These are phyloP conservation scores for Metarhizium brunneum DNA, from an alignment of 2,329 filamentous ascomycete genomes.

Conservation along the genomic window DNA sequence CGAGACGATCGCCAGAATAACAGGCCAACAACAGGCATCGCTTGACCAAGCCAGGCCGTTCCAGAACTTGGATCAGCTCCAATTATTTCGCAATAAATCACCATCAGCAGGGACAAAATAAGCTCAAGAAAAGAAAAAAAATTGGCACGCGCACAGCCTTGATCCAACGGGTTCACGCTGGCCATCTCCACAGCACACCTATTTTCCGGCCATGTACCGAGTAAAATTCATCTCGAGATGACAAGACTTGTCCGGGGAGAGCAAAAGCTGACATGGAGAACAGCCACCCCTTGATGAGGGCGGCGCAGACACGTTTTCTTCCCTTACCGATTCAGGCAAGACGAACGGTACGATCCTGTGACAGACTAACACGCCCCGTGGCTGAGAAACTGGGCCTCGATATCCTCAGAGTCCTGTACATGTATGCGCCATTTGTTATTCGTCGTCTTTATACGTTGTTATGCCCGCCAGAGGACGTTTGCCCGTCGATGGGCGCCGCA, in stretches of 20 bases:
- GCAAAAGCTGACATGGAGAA: background rate
- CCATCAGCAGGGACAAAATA: background rate
- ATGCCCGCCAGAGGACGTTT: background rate
- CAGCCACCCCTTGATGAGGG: background rate
- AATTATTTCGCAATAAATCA: background rate
- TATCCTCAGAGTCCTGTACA: background rate
- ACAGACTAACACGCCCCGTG: background rate
- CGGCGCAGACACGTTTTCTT: background rate
- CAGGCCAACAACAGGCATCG: background rate
- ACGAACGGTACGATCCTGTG: background rate
- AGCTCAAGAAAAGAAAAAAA: background rate
- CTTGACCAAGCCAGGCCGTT: background rate
- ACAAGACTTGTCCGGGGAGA: background rate
- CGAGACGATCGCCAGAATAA: background rate
- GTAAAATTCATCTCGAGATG: background rate
- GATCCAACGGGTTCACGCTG: background rate
- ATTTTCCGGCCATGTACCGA: background rate
- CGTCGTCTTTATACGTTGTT: background rate
- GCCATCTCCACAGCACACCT: background rate
- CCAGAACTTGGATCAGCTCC: background rate
- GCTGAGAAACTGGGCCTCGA: background rate
- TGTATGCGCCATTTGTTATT: background rate
- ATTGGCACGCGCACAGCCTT: background rate
- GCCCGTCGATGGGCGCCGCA: background rate
- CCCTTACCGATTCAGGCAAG: background rate